Evolutionary conservation across 2,329 filamentous ascomycete genomes (phyloP), one percentile per base, ranked within the genome.

Genomic region (Venturia oleaginea): DNA sequence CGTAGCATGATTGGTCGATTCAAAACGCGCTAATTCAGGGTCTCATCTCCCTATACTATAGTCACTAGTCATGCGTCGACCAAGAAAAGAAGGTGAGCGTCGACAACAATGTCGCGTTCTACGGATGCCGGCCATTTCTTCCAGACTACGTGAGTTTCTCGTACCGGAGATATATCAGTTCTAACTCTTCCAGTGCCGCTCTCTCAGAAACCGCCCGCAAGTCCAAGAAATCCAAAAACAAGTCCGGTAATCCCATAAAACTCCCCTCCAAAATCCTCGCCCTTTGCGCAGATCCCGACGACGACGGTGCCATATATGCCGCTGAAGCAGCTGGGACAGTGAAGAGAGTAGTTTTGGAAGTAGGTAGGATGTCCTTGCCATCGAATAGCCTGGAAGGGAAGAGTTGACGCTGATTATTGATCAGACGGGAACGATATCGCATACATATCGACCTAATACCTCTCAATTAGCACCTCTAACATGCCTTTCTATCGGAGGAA

Each of bases 191-290:
- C 72, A 83, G 78, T 66, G 78, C 83, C 57, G 78, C 83, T 32
- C 72, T 81, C 64, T 72, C 76, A 68, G 79, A 83, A 69, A 78
- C 78, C 66, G 76, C 78, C 66, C 78, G 92, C 68, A 91, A 90
- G 73, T 85, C 86, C 27, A 84, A 85, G 69, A 89, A 89, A 72
- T 80, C 84, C 34, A 91, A 90, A 73, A 99, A 97, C 77, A 89
- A 87, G 67, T 83, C 90, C 80, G 94, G 94, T 72, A 83, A 86
- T 66, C 94, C 93, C 4, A 85, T 97, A 69, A 81, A 81, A 64
- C 82, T 97, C 65, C 86, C 88, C 68, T 93, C 91, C 68, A 99
- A 99, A 78, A 84, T 97, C 65, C 82, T 97, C 63, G 91, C 89
- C 34, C 84, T 90, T 37, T 77, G 85, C 27, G 73, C 82, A 13